Base-by-base conservation (phyloP, 768 basidiomycete genomes). In the Peribolospora baueri region DNA sequence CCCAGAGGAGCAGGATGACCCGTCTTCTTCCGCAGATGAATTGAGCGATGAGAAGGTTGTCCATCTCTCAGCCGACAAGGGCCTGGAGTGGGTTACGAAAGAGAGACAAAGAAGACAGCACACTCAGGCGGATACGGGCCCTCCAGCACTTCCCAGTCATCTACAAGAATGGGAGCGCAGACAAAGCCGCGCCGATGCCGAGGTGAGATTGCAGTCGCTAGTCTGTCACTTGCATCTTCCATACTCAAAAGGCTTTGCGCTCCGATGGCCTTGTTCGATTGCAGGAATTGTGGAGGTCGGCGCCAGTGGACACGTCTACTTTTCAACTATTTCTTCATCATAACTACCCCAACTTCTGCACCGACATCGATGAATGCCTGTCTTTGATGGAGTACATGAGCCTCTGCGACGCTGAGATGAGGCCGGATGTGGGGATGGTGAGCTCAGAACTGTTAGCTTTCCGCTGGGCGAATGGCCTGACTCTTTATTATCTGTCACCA, bases 251-350 rank as follows among this genome's bases (percentile, higher is more conserved):
- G 10, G 6, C 13, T 8, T 5, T 38, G 6, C 54, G 36, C 43
- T 50, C 53, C 11, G 41, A 25, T 49, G n/a, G 38, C 41, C 42
- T 50, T 25, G 13, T 42, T 42, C 39, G 25, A 25, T 4, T 9
- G 3, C 56, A 88, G 86, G 65, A 66, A 8, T 68, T 95, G 3
- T 83, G 82, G 63, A 76, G 80, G 1, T 81, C 86, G 64, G 82
- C 82, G 0, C 87, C 91, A 0, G 81, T 97, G 54, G 93, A 98
- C 67, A 78, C 85, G 1, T 84, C 84, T 2, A 70, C 95, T 2
- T 82, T 88, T 58, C 80, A 81, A 3, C 67, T 91, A 5, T 98
- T 95, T 64, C 72, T 90, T 7, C 93, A 98, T 61, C 88, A 97
- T 66, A 97, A 93, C 64, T 86, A 90, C 61, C 74, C 80, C 0